phyloP scores from a whole-genome alignment of 495 filamentous ascomycete species.

The Penicillium dipodomyicola region DNA sequence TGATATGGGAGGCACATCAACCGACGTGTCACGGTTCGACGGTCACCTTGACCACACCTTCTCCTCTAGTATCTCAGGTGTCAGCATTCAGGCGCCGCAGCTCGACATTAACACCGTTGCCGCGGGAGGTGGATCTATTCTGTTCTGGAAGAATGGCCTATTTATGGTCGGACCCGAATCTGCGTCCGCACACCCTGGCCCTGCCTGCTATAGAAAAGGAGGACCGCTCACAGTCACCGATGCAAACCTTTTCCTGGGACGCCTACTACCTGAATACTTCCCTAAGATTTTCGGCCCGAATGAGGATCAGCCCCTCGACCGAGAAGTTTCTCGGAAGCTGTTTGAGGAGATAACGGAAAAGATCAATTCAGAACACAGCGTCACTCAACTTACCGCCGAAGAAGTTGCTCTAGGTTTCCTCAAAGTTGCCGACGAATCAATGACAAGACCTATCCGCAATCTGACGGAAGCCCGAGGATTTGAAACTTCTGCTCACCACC shows the following conservation, averaged over 20 bases:
- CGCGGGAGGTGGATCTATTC: slow-evolving; percentile 87
- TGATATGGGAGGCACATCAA: slow-evolving; percentile 95
- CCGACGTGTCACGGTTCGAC: slow-evolving; percentile 90
- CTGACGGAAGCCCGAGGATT: slow-evolving; percentile 52
- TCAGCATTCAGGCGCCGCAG: slow-evolving; percentile 93
- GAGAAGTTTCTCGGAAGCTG: slow-evolving; percentile 68
- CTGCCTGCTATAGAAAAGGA: slow-evolving; percentile 92
- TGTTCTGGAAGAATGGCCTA: slow-evolving; percentile 87
- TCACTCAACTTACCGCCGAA: slow-evolving; percentile 59
- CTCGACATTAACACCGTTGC: slow-evolving; percentile 98
- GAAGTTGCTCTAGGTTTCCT: slow-evolving; percentile 71
- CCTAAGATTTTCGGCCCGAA: slow-evolving; percentile 94
- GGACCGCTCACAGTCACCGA: slow-evolving; percentile 92
- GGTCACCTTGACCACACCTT: slow-evolving; percentile 78
- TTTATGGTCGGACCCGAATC: slow-evolving; percentile 95
- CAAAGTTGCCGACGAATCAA: slow-evolving; percentile 54
- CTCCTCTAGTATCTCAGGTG: slow-evolving; percentile 39
- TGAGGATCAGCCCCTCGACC: slow-evolving; percentile 83
- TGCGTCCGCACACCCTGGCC: slow-evolving; percentile 87
- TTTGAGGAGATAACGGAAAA: slow-evolving; percentile 75
- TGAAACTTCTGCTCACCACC: slow-evolving; percentile 48
- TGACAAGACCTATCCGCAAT: slow-evolving; percentile 54
- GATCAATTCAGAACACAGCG: slow-evolving; percentile 65
- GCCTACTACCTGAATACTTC: slow-evolving; percentile 90
- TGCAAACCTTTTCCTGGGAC: slow-evolving; percentile 85